These are phyloP conservation scores for Ophiocytium majus DNA, from an alignment of 352 stramenopile species.

Conservation along the genomic window DNA sequence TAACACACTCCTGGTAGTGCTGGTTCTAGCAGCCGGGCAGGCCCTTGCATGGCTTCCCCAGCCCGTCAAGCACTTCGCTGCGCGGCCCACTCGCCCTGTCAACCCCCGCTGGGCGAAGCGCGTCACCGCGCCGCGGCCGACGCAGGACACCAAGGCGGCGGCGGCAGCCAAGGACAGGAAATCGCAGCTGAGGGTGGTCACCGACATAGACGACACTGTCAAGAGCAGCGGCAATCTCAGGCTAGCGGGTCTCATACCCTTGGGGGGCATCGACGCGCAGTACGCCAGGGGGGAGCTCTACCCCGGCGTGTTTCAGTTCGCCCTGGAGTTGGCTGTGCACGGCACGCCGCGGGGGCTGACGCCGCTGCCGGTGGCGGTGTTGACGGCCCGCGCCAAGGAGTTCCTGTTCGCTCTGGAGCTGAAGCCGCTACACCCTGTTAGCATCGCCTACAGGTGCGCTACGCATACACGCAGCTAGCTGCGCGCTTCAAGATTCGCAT, in stretches of 20 bases:
- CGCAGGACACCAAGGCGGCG: neutral
- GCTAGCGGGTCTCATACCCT: constrained; percentile 28
- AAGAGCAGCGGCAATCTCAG: constrained; percentile 46
- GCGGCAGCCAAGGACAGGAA: neutral
- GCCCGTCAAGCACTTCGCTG: neutral
- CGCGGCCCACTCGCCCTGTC: neutral
- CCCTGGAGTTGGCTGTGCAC: constrained; percentile 64
- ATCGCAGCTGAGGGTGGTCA: constrained; percentile 60
- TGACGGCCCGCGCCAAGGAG: constrained; percentile 72
- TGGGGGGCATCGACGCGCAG: constrained; percentile 71
- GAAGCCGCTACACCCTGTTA: constrained; percentile 47
- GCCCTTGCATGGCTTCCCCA: too few relatives aligned
- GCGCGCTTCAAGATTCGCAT: too few relatives aligned
- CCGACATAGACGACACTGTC: constrained; percentile 73
- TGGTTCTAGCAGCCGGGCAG: too few relatives aligned
- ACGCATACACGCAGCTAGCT: neutral
- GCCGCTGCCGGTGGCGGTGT: constrained; percentile 69
- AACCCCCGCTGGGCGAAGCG: neutral
- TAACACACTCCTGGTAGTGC: too few relatives aligned
- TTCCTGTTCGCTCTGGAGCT: constrained; percentile 74
- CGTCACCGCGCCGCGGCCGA: neutral
- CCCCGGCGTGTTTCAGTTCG: constrained; percentile 74
- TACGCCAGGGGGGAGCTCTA: constrained; percentile 73
- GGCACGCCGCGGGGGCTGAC: constrained; percentile 29
- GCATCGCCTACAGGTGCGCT: constrained; percentile 10